These are phyloP conservation scores for Diaporthe eres DNA, from an alignment of 2,329 filamentous ascomycete species.

Conservation along the genomic window DNA sequence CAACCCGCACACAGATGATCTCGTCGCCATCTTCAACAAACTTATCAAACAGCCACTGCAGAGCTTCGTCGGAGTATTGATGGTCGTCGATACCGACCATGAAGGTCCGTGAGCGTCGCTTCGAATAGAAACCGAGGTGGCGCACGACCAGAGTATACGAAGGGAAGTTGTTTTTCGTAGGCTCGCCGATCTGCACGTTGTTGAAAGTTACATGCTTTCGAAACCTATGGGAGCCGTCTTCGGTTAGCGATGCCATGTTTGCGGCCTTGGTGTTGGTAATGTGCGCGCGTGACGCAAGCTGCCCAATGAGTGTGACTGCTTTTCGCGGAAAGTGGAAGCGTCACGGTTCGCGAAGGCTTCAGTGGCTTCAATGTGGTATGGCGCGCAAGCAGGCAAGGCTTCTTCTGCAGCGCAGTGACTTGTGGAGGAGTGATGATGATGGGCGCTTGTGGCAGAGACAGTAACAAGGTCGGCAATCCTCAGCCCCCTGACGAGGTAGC, in stretches of 20 bases:
- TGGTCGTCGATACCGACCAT: conserved; percentile 93
- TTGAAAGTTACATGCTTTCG: conserved; percentile 73
- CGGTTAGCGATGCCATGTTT: conserved; percentile 62
- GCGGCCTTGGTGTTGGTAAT: background rate
- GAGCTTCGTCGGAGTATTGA: conserved; percentile 90
- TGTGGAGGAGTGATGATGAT: conserved; percentile 2
- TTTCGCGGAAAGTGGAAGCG: background rate
- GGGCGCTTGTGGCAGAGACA: background rate
- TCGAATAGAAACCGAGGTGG: conserved; percentile 86
- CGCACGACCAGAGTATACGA: conserved; percentile 88
- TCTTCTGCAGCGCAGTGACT: conserved; percentile 1
- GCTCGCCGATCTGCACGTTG: conserved; percentile 70
- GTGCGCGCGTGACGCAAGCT: conserved; percentile 12
- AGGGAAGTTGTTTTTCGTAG: conserved; percentile 70
- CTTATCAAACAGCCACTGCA: conserved; percentile 94
- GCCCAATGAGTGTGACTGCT: background rate
- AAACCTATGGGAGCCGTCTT: conserved; percentile 63
- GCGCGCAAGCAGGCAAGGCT: background rate
- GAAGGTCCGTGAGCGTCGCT: conserved; percentile 85
- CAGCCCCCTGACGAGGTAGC: conserved; percentile 10
- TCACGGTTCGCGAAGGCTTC: background rate
- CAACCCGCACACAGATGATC: conserved; percentile 88
- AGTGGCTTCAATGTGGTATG: background rate
- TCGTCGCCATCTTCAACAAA: conserved; percentile 95
- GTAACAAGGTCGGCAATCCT: conserved; percentile 7